Conservation (phyloP, 1,284 basidiomycete genomes). For the Exobasidium rhododendri region DNA sequence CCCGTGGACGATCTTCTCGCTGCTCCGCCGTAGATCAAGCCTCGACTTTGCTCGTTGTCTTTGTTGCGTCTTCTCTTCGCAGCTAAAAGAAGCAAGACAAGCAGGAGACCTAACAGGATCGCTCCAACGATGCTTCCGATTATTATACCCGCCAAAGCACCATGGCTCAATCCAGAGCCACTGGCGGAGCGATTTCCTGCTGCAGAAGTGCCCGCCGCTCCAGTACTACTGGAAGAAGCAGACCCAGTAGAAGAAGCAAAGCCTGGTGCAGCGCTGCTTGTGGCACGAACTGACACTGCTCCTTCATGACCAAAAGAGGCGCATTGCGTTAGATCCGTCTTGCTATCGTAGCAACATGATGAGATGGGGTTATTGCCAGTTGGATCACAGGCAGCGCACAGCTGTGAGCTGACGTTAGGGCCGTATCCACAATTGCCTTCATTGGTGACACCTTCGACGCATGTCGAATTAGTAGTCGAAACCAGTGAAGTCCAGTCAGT, state of each 20-base stretch:
- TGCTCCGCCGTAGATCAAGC: constrained; percentile 18
- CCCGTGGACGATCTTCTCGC: not conserved
- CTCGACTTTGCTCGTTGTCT: constrained; percentile 25
- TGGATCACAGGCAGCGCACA: constrained; percentile 56
- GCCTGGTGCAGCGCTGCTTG: constrained; percentile 31
- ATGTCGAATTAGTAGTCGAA: constrained; percentile 54
- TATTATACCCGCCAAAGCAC: constrained; percentile 39
- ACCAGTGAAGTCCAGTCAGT: constrained; percentile 55
- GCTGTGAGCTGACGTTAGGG: constrained; percentile 47
- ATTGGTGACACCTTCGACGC: constrained; percentile 55
- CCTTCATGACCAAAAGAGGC: constrained; percentile 37
- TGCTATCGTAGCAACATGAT: constrained; percentile 38
- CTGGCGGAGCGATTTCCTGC: constrained; percentile 7
- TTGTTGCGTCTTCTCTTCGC: constrained; percentile 19
- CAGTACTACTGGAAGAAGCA: constrained; percentile 5
- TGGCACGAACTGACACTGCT: constrained; percentile 34
- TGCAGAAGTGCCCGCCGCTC: constrained; percentile 16
- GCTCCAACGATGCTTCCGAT: constrained; percentile 39
- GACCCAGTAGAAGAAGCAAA: constrained; percentile 20
- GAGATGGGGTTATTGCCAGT: constrained; percentile 32
- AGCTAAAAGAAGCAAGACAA: constrained; percentile 26
- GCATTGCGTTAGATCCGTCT: constrained; percentile 40
- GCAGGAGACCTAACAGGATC: constrained; percentile 34
- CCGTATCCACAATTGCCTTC: constrained; percentile 59
- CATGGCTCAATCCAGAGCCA: constrained; percentile 14